A percentile compares a stretch with the other conserved stretches of the same genome.
phyloP scores from a whole-genome alignment of 1,284 basidiomycete genomes.

The Austroboletus niveus region DNA sequence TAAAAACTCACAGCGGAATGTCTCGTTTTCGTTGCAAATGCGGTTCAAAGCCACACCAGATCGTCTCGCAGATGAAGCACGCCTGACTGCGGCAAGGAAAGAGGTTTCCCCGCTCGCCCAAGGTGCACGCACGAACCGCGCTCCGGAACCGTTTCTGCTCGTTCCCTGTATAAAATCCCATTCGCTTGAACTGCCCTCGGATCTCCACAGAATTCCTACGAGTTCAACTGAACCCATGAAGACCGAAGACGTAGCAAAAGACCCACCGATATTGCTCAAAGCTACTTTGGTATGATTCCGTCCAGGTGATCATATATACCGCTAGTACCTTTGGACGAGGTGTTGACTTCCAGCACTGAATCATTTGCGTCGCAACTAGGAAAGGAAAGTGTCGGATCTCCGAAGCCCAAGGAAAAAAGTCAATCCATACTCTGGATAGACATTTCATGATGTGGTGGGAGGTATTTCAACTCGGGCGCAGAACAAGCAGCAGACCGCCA shows the following conservation, averaged over 20 bases:
- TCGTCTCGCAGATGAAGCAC: constrained; percentile 22
- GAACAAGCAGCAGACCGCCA: constrained; percentile 6
- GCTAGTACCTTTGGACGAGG: constrained; percentile 13
- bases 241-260: neutral
- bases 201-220: constrained; percentile 18
- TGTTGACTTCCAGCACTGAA: constrained; percentile 7
- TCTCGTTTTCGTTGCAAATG: constrained; percentile 18
- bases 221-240: neutral
- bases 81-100: constrained; percentile 8
- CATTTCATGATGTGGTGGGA: constrained; percentile 8
- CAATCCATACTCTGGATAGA: constrained; percentile 8
- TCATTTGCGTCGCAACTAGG: constrained; percentile 16
- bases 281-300: neutral
- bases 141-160: constrained; percentile 27
- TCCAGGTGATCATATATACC: constrained; percentile 26
- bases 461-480: constrained; percentile 19
- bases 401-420: too few species aligned
- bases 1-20: constrained; percentile 11
- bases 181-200: constrained; percentile 7
- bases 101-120: constrained; percentile 22
- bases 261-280: constrained; percentile 24
- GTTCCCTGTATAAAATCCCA: constrained; percentile 15
- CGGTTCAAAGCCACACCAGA: constrained; percentile 21
- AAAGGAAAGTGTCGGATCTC: neutral
- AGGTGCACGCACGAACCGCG: constrained; percentile 18